Percentiles rank a stretch among this genome's conserved stretches.
These are phyloP conservation scores for Paraglomus brasilianum DNA, from an alignment of 192 early-diverging fungal species.

Conservation along the genomic window DNA sequence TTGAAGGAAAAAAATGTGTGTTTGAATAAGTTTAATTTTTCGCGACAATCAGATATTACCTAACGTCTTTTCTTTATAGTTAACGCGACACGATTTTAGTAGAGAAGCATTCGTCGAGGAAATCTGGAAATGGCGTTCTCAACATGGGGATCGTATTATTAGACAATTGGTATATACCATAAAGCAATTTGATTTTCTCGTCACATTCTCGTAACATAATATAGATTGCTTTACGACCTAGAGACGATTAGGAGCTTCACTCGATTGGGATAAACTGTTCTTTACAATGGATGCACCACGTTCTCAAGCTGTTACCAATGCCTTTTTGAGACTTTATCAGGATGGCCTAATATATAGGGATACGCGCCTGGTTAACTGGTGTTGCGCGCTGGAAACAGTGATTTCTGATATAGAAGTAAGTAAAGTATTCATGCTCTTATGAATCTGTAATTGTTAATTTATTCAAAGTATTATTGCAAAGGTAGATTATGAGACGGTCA, in stretches of 20 bases:
- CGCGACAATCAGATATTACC: neutral
- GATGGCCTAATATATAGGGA: constrained; percentile 90
- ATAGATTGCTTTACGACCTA: neutral
- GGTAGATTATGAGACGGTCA: constrained; percentile 82
- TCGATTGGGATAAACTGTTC: constrained; percentile 81
- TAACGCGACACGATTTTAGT: constrained; percentile 84
- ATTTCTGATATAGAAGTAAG: constrained; percentile 91
- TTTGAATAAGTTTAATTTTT: neutral
- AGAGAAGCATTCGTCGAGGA: constrained; percentile 79
- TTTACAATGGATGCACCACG: constrained; percentile 90
- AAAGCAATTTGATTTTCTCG: neutral
- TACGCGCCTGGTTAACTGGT: constrained; percentile 95
- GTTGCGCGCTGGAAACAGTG: constrained; percentile 88
- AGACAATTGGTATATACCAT: constrained; percentile 59
- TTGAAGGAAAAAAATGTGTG: constrained; percentile 57
- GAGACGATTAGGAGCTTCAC: constrained; percentile 75
- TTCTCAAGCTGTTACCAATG: constrained; percentile 77
- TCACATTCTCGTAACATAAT: neutral
- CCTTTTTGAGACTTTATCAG: constrained; percentile 85
- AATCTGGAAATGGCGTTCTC: constrained; percentile 86
- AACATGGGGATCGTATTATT: constrained; percentile 77
- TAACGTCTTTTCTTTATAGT: neutral
- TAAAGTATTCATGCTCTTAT: neutral
- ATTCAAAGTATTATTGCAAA: constrained; percentile 22
- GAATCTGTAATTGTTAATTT: neutral